Evolutionary conservation across 257 asterid species (phyloP), one percentile per base, ranked within the genome.

Genomic region (Fraxinus cuspidata): DNA sequence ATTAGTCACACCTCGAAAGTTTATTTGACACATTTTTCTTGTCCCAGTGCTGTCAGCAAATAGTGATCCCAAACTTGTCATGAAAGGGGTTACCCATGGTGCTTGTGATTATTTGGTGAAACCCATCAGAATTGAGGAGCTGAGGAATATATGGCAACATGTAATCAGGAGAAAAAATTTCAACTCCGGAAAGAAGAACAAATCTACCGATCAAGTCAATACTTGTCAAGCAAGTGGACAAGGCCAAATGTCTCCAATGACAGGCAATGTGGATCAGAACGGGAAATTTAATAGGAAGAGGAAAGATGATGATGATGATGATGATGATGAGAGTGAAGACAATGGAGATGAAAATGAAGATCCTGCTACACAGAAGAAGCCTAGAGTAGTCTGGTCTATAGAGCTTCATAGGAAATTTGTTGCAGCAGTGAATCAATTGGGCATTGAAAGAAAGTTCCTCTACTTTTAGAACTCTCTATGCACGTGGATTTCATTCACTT

Each of bases 21-120:
- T 80, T 51, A 64, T 49, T 73, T n/a, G 68, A 74, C 47, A 70
- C 21, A 67, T 56, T 70, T 69, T 40, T 19, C 11, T 75, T 74
- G 81, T 77, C 47, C 56, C 91, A 94, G 98, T 94, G 98, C 68
- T 94, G 87, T 94, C 98, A 4, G 97, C 84, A 21, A 88, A 90
- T 74, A 81, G 93, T 35, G 97, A 90, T 72, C 86, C 92, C 67
- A 86, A 87, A 74, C 93, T 87, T 71, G 98, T 94, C 73, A 83
- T 86, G 94, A 89, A 92, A 86, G 97, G 98, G 74, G 85, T 94
- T 16, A 84, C 87, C 28, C 97, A 92, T 40, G 98, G 97, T 58
- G 98, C 98, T 73, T 90, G 97, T 31, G 98, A 94, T 84, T 94
- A 94, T 87, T 78, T 94, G 89, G 94, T 90, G 81, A 94, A 94